These are phyloP conservation scores for Talaromyces piceae DNA, from an alignment of 2,329 filamentous ascomycete genomes.

Conservation along the genomic window DNA sequence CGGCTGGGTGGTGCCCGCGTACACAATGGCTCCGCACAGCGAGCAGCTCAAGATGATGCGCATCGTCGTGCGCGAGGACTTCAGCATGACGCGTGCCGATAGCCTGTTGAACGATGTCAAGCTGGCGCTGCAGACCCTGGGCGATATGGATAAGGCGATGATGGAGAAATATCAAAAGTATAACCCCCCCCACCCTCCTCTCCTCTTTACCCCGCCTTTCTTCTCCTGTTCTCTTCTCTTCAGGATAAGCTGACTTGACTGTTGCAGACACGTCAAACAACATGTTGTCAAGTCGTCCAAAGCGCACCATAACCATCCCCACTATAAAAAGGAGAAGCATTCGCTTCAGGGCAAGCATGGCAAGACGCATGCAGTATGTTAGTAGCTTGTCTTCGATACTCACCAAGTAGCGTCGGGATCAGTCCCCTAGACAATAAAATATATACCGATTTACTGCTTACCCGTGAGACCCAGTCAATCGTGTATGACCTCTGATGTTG, in stretches of 20 bases:
- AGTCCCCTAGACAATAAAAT: too few relatives aligned
- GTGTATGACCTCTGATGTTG: too few relatives aligned
- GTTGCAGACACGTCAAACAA: constrained; percentile 43
- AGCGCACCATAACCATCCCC: constrained; percentile 42
- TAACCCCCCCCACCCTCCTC: not conserved
- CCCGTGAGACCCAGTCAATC: too few relatives aligned
- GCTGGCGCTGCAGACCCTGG: constrained; percentile 63
- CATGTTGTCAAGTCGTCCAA: constrained; percentile 50
- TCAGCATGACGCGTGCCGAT: constrained; percentile 74
- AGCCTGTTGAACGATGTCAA: constrained; percentile 70
- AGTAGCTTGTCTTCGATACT: not conserved
- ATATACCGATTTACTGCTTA: too few relatives aligned
- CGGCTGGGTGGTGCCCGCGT: constrained; percentile 90
- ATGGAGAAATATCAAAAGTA: constrained; percentile 64
- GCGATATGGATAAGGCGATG: constrained; percentile 64
- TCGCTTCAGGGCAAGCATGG: constrained; percentile 82
- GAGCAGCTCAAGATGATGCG: constrained; percentile 81
- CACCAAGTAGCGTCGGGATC: too few relatives aligned
- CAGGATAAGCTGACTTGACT: not conserved
- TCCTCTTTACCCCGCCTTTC: constrained; percentile 15
- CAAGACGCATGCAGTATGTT: constrained; percentile 86
- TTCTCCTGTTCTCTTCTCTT: not conserved
- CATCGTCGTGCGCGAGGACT: constrained; percentile 88
- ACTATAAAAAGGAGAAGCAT: constrained; percentile 68
- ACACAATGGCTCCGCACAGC: constrained; percentile 92